Evolutionary conservation across 1,284 basidiomycete species (phyloP).

Genomic region (Heterobasidion annosum): DNA sequence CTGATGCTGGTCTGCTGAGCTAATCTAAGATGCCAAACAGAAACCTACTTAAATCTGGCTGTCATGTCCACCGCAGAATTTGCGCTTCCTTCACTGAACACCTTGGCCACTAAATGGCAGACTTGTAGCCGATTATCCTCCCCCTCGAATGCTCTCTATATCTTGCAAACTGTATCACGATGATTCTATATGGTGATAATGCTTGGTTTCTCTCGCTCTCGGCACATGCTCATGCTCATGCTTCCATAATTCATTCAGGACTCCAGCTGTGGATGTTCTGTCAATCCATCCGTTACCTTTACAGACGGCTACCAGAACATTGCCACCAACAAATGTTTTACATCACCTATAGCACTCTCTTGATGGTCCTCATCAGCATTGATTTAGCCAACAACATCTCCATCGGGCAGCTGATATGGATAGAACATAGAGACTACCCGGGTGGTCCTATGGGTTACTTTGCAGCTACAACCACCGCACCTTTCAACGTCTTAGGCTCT

Average conservation of each 20-base stretch:
- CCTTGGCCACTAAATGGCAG: conserved; percentile 2
- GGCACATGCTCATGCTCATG: neutral
- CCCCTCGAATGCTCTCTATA: conserved; percentile 18
- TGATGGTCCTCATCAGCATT: conserved; percentile 16
- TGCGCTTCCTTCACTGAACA: no score
- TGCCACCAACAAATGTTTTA: conserved; percentile 10
- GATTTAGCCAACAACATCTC: conserved; percentile 15
- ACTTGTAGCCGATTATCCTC: conserved; percentile 9
- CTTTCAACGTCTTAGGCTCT: conserved; percentile 19
- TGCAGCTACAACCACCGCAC: conserved; percentile 11
- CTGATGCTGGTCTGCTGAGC: neutral
- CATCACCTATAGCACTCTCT: conserved; percentile 13
- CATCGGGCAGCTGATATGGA: conserved; percentile 18
- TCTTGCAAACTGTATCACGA: conserved; percentile 17
- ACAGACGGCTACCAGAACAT: conserved; percentile 6
- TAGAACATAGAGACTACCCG: conserved; percentile 16
- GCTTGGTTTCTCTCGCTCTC: neutral
- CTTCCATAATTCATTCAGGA: conserved; percentile 9
- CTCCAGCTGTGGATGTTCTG: conserved; percentile 16
- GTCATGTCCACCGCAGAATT: neutral
- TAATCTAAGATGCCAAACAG: neutral
- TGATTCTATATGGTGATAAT: conserved; percentile 16
- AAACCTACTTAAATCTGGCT: neutral
- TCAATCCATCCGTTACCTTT: conserved; percentile 13
- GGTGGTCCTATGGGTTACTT: conserved; percentile 19